These are phyloP conservation scores for Lipomyces mesembrius DNA, from an alignment of 805 yeast genomes.

Conservation along the genomic window DNA sequence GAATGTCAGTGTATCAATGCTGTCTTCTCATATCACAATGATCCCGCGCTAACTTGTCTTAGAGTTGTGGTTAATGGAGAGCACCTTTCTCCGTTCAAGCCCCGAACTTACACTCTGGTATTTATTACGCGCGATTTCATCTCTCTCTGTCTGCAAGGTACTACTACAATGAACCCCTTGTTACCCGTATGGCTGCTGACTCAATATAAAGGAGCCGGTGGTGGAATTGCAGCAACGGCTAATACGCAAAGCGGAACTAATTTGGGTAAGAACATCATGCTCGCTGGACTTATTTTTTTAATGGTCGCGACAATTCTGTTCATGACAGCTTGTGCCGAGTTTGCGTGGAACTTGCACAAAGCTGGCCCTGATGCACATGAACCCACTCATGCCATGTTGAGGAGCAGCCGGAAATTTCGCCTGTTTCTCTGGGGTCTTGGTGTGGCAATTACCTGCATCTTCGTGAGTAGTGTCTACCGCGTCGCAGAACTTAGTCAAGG, in stretches of 20 bases:
- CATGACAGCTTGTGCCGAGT: conserved; percentile 3
- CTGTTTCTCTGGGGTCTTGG: conserved; percentile 1
- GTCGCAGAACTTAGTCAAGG: conserved; percentile 9
- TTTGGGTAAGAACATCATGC: not conserved
- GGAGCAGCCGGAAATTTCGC: not conserved
- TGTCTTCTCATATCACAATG: not conserved
- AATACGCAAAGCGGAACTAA: not conserved
- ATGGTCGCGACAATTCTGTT: not conserved
- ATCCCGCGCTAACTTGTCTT: conserved; percentile 2
- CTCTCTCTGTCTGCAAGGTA: conserved; percentile 9
- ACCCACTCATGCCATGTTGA: not conserved
- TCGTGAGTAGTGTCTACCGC: conserved; percentile 2
- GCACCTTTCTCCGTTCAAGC: conserved; percentile 5
- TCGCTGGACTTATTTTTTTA: conserved; percentile 5
- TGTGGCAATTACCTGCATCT: conserved; percentile 4
- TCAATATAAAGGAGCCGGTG: conserved; percentile 4
- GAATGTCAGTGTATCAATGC: conserved; percentile 4
- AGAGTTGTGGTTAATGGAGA: conserved; percentile 2
- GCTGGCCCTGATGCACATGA: not conserved
- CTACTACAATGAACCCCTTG: not conserved
- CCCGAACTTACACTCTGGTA: conserved; percentile 2
- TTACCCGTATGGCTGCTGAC: not conserved
- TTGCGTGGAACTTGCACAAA: not conserved
- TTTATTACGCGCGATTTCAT: conserved; percentile 6
- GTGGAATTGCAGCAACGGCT: conserved; percentile 10